These are phyloP conservation scores for Penicillium desertorum DNA, from an alignment of 495 filamentous ascomycete species.

Conservation along the genomic window DNA sequence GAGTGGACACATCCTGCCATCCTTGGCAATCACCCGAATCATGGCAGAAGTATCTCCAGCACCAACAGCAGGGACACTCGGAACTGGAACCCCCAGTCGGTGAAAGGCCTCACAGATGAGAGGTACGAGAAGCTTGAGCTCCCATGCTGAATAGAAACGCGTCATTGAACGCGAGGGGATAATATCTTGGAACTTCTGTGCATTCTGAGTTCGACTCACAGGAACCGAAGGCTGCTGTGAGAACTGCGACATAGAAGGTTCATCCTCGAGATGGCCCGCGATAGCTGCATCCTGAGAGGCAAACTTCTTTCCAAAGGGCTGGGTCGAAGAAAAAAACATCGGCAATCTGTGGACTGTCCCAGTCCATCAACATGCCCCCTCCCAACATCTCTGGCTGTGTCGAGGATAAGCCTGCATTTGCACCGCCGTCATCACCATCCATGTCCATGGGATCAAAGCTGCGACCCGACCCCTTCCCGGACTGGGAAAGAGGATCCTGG, in stretches of 20 bases:
- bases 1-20: conserved; percentile 75
- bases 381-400: conserved; percentile 80
- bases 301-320: conserved; percentile 41
- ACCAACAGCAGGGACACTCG: conserved; percentile 42
- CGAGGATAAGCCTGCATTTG: conserved; percentile 52
- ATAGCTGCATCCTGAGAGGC: conserved; percentile 38
- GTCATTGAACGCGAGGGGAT: conserved; percentile 77
- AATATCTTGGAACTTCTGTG: conserved; percentile 85
- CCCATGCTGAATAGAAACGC: conserved; percentile 84
- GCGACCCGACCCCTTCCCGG: conserved; percentile 40
- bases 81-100: conserved; percentile 74
- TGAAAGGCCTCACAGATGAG: conserved; percentile 79
- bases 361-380: conserved; percentile 70
- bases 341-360: conserved; percentile 60
- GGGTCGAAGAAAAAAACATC: conserved; percentile 58
- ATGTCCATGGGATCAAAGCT: conserved; percentile 52
- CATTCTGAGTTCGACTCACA: conserved; percentile 79
- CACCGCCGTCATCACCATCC: conserved; percentile 49
- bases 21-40: conserved; percentile 70
- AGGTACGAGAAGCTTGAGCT: conserved; percentile 73
- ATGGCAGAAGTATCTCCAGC: conserved; percentile 55
- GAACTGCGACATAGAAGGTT: conserved; percentile 93
- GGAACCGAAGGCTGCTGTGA: conserved; percentile 76
- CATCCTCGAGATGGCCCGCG: conserved; percentile 71
- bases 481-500: conserved; percentile 56